Evolutionary conservation across 2,329 filamentous ascomycete species (phyloP), one percentile per base, ranked within the genome.

Genomic region (Plectosphaerella sp.): DNA sequence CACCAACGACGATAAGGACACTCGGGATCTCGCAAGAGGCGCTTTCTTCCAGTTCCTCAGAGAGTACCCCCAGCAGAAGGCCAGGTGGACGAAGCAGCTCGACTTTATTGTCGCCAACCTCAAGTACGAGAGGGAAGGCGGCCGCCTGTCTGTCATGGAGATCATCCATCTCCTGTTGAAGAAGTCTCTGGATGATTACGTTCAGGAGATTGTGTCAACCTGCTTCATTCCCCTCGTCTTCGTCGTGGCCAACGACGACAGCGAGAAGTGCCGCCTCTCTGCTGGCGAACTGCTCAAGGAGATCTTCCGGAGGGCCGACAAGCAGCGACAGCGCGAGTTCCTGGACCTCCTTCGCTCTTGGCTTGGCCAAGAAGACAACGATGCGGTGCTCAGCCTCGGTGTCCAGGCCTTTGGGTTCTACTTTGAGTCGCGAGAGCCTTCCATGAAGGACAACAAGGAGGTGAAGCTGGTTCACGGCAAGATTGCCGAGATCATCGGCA

Each of bases 21-120:
- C 93, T 3, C 83, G 94, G 49, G 91, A 97, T 66, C 77, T 96
- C 37, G 92, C 93, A 14, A 82, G 94, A 52, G 91, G 91, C 18
- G 88, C 91, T 14, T 99, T 95, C 69, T 88, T 96, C 68, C 91
- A 97, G 59, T 99, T 99, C 72, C 75, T 99, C 52, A 84, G 92
- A 58, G 91, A 97, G 50, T 99, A 97, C 64, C 93, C 94, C 0
- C 94, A 97, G 67, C 91, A 88, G 62, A 92, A 91, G 69, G 88
- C 85, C 57, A 82, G 94, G 14, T 95, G 94, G 86, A 80, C 83
- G 39, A 96, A 96, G 66, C 93, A 97, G 65, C 79, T 97, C 48
- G 84, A 80, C 52, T 99, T 97, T 65, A 78, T 99, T 47, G 82
- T 95, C 48, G 89, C 89, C 61, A 99, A 99, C 63, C 76, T 99